Evolutionary conservation across 2,329 filamentous ascomycete genomes (phyloP), one percentile per base, ranked within the genome.

Genomic region (Fusarium sp.): DNA sequence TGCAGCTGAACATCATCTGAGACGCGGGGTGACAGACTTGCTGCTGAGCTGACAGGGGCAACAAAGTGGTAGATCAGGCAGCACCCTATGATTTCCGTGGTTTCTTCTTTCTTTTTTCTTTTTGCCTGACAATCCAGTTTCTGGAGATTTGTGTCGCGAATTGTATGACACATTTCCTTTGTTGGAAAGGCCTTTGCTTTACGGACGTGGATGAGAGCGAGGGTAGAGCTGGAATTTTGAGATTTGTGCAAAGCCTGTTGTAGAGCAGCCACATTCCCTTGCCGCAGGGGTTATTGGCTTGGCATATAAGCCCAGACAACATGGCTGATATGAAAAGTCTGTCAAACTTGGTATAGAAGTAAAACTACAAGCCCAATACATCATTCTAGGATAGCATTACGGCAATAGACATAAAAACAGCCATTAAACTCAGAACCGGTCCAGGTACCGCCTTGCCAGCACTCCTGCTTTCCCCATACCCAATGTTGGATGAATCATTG

Each of bases 401-500:
- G 5, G 8, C 4, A 7, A 42, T 3, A 0, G 4, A 42, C 3
- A 37, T 11, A 8, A 6, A 8, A 26, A 28, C 2, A 12, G 6
- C 55, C 6, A 33, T 26, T 0, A 18, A 2, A 1, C 4, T 16
- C 15, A 36, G 7, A 3, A 18, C 9, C 1, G 5, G n/a, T 1
- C 28, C 26, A 0, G 15, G 10, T 3, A 4, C 18, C 3, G 60
- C 3, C 16, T 18, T 60, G 1, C 2, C 9, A 4, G 34, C 47
- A 30, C 47, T 49, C 15, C 34, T 38, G 18, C 12, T 34, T 2
- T 12, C 49, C 0, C 18, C 23, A 3, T 62, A 55, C 0, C 59
- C 59, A 13, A 62, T 55, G 6, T 62, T 62, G 0, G 40, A 31
- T 6, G 57, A 45, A 10, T 62, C 31, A 0, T 62, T 62, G 12